Evolutionary conservation across 179 eudicot species (phyloP), one percentile per base, ranked within the genome.

Genomic region (Beta macrorhiza): DNA sequence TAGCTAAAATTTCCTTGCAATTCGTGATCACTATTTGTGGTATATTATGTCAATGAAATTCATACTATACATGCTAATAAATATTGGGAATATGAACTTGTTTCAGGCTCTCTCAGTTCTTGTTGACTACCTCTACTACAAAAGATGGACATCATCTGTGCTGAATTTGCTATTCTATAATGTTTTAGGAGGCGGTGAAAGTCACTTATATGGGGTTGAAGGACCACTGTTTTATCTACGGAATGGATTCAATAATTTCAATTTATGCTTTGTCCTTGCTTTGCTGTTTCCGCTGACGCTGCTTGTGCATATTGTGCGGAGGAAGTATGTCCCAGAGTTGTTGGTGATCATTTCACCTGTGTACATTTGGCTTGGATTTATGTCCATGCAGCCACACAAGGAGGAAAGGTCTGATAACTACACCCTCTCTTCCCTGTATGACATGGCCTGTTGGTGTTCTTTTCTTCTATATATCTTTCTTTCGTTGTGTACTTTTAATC

Each of bases 361-460:
- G 59, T 96, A 94, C 87, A 90, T 96, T 80, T 94, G 99, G 99
- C 82, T 96, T 77, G 96, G 88, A 56, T 94, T 96, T 82, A 96
- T 96, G 99, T 91, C 99, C 70, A 86, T 93, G 88, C 99, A 91
- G 90, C 96, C 99, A 20, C 99, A 96, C 90, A 96, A 94, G 84
- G 99, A 94, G 90, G 99, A 94, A 85, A 92, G 99, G 99, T 96
- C 76, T 52, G 92, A 75, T 52, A 32, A 19, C 32, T 49, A 10
- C 37, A 45, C 16, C 51, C 76, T 57, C 44, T 14, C 16, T 45
- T 79, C 64, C 52, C 32, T 51, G 6, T 13, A 44, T 44, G 22
- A 17, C 10, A 55, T 56, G 29, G 10, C 63, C 22, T 51, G 44
- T 32, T 64, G 7, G 7, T 71, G 37, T 10, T 53, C 19, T 52